Evolutionary conservation across 257 asterid species (phyloP).

Genomic region (Verbascum thapsus): DNA sequence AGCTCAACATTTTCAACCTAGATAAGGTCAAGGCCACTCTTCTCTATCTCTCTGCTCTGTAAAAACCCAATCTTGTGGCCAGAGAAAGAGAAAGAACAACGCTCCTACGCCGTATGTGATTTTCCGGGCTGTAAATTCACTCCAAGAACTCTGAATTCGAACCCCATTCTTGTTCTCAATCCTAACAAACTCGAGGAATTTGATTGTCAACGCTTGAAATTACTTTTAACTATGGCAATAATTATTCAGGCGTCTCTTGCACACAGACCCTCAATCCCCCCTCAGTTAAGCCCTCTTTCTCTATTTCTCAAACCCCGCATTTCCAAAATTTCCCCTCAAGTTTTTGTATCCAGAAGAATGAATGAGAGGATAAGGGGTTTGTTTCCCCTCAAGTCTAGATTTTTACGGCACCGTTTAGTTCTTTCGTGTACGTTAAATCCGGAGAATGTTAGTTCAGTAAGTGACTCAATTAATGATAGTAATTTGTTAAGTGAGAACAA

Average conservation of each 20-base stretch:
- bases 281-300: conserved; percentile 36
- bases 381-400: conserved; percentile 36
- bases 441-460: conserved; percentile 42
- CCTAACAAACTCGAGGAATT: conserved; percentile 8
- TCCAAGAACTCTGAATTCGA: conserved; percentile 23
- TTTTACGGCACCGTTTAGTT: conserved; percentile 47
- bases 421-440: conserved; percentile 56
- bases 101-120: conserved; percentile 13
- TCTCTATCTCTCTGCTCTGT: too few relatives aligned
- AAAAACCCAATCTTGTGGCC: too few relatives aligned
- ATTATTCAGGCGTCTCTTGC: conserved; percentile 64
- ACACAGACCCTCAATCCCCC: conserved; percentile 41
- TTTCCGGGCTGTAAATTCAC: background rate
- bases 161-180: conserved; percentile 12
- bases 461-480: too few relatives aligned
- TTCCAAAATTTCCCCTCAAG: conserved; percentile 22
- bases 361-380: conserved; percentile 24
- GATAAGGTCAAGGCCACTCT: too few relatives aligned
- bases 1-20: too few relatives aligned
- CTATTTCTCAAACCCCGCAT: conserved; percentile 36
- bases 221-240: conserved; percentile 30
- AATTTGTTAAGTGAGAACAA: conserved; percentile 30
- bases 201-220: conserved; percentile 23
- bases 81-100: background rate
- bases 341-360: conserved; percentile 21